Conservation (phyloP, 1,284 basidiomycete species). For the Marasmius sp. region DNA sequence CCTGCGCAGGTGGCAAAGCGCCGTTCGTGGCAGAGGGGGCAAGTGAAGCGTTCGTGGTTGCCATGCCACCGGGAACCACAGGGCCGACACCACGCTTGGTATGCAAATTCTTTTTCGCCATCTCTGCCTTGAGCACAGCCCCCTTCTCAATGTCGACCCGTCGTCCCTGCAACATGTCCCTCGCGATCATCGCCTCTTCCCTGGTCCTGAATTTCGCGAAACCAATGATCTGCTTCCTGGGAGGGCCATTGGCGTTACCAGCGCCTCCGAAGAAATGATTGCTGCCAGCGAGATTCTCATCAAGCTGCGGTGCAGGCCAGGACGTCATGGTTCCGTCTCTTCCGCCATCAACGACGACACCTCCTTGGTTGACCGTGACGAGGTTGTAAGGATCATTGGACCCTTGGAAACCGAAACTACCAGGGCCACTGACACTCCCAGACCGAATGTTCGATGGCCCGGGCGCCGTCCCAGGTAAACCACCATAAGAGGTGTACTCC, state of each 20-base stretch:
- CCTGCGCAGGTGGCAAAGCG: slow-evolving; percentile 22
- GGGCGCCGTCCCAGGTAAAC: slow-evolving; percentile 27
- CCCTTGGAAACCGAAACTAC: slow-evolving; percentile 39
- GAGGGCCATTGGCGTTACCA: slow-evolving; percentile 46
- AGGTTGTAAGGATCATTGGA: slow-evolving; percentile 78
- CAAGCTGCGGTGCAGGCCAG: slow-evolving; percentile 52
- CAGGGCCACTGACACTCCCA: slow-evolving; percentile 25
- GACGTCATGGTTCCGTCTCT: slow-evolving; percentile 66
- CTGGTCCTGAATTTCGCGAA: slow-evolving; percentile 95
- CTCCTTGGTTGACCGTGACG: slow-evolving; percentile 75
- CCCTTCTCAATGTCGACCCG: slow-evolving; percentile 95
- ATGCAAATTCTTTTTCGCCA: slow-evolving; percentile 99
- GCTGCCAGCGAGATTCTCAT: slow-evolving; percentile 29
- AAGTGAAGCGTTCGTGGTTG: slow-evolving; percentile 18
- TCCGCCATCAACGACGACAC: slow-evolving; percentile 70
- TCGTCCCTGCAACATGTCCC: slow-evolving; percentile 88
- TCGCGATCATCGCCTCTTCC: slow-evolving; percentile 84
- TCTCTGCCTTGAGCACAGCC: slow-evolving; percentile 94
- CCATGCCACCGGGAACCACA: slow-evolving; percentile 28
- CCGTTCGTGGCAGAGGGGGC: slow-evolving; percentile 21
- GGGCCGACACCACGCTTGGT: slow-evolving; percentile 87
- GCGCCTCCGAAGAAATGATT: slow-evolving; percentile 25
- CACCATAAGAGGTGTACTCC: slow-evolving; percentile 71
- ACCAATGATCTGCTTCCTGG: slow-evolving; percentile 94
- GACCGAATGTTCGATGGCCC: slow-evolving; percentile 23